phyloP scores from a whole-genome alignment of 352 stramenopile genomes.

The Aphanomyces astaci region DNA sequence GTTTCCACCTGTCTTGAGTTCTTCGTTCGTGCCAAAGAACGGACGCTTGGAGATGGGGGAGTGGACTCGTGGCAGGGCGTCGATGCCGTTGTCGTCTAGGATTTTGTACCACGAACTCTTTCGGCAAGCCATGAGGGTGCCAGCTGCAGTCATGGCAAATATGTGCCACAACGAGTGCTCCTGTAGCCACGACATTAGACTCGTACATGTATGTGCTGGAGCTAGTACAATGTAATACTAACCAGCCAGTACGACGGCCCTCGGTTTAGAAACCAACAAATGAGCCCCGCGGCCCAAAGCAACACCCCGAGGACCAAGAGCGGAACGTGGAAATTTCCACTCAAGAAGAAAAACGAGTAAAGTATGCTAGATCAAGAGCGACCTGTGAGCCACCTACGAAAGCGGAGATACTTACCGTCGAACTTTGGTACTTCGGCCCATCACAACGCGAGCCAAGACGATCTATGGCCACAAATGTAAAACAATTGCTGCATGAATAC shows the following conservation, averaged over 20 bases:
- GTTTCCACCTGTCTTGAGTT: not conserved
- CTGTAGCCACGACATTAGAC: not conserved
- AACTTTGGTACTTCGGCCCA: constrained; percentile 6
- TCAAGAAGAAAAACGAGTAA: constrained; percentile 5
- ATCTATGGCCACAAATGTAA: not conserved
- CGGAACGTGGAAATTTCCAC: constrained; percentile 12
- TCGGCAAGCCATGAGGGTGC: not conserved
- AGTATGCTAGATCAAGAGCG: not conserved
- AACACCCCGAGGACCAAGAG: not conserved
- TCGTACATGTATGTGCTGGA: not conserved
- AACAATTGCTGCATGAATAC: not conserved
- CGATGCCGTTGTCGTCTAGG: constrained; percentile 10
- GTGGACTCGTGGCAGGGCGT: not conserved
- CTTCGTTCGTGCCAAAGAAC: not conserved
- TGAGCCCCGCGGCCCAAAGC: not conserved
- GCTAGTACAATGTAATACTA: too few relatives aligned
- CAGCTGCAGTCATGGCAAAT: constrained; percentile 20
- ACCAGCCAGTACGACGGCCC: constrained; percentile 19
- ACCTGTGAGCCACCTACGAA: not conserved
- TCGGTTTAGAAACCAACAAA: constrained; percentile 18
- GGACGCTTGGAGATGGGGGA: not conserved
- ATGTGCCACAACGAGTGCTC: constrained; percentile 22
- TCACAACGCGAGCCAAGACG: constrained; percentile 2
- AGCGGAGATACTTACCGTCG: not conserved
- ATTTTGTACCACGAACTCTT: not conserved